These are phyloP conservation scores for Pseudodiploospora longispora DNA, from an alignment of 2,329 filamentous ascomycete genomes.

Conservation along the genomic window DNA sequence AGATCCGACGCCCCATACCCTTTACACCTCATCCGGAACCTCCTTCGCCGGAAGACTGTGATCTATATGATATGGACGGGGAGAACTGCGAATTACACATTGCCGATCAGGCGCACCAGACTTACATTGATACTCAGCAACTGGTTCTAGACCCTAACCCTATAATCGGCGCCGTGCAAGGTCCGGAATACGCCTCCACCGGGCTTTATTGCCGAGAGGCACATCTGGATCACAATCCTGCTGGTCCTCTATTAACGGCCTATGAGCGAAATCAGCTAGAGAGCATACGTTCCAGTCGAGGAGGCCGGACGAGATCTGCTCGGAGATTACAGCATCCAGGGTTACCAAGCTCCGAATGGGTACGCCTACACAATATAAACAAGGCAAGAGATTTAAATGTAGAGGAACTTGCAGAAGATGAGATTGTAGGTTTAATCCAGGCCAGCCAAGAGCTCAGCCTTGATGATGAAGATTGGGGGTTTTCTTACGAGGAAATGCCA, in stretches of 20 bases:
- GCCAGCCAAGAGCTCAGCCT: constrained; percentile 22
- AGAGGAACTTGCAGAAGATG: constrained; percentile 10
- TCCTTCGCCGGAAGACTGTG: constrained; percentile 26
- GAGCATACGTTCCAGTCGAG: constrained; percentile 22
- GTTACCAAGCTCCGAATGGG: constrained; percentile 3
- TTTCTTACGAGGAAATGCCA: constrained; percentile 24
- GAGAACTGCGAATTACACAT: constrained; percentile 9
- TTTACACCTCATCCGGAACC: constrained; percentile 45
- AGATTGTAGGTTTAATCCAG: constrained; percentile 10
- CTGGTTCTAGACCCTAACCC: constrained; percentile 36
- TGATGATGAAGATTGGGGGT: constrained; percentile 25
- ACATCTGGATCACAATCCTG: constrained; percentile 37
- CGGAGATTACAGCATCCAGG: constrained; percentile 17
- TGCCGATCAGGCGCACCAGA: constrained; percentile 17
- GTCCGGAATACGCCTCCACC: constrained; percentile 39
- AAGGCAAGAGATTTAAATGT: constrained; percentile 20
- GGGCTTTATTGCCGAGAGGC: constrained; percentile 39
- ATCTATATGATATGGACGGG: constrained; percentile 12
- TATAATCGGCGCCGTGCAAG: constrained; percentile 48
- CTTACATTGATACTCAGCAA: constrained; percentile 29
- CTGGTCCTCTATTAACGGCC: constrained; percentile 35
- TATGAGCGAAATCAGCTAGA: constrained; percentile 38
- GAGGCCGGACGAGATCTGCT: constrained; percentile 15
- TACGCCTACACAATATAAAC: constrained; percentile 19
- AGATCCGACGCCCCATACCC: constrained; percentile 36